phyloP scores from a whole-genome alignment of 2,329 filamentous ascomycete species.

The Aspergillus sp. region DNA sequence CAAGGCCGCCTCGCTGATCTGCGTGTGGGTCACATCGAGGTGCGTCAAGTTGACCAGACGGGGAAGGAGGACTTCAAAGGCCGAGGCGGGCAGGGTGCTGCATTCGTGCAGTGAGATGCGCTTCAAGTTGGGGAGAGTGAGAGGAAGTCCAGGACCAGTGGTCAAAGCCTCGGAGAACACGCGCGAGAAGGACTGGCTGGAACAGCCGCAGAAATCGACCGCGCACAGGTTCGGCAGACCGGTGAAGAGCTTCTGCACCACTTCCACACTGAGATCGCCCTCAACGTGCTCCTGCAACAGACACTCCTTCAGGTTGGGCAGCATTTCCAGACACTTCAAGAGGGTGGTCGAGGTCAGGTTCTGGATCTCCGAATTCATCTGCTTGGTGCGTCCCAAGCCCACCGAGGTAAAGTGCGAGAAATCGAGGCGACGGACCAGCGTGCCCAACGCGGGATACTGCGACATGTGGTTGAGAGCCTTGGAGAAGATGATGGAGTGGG shows the following conservation, averaged over 20 bases:
- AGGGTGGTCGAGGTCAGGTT: slow-evolving; percentile 75
- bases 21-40: slow-evolving; percentile 75
- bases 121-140: slow-evolving; percentile 57
- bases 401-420: slow-evolving; percentile 84
- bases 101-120: slow-evolving; percentile 77
- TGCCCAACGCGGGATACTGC: slow-evolving; percentile 66
- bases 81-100: slow-evolving; percentile 62
- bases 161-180: slow-evolving; percentile 59
- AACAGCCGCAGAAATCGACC: slow-evolving; percentile 75
- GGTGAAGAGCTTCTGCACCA: slow-evolving; percentile 69
- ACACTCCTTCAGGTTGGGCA: slow-evolving; percentile 73
- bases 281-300: slow-evolving; percentile 78
- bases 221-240: slow-evolving; percentile 63
- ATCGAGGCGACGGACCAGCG: slow-evolving; percentile 73
- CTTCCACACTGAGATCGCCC: slow-evolving; percentile 66
- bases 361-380: slow-evolving; percentile 70
- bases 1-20: slow-evolving; percentile 69
- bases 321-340: slow-evolving; percentile 66
- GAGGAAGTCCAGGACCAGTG: slow-evolving; percentile 45
- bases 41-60: slow-evolving; percentile 68
- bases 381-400: slow-evolving; percentile 70
- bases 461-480: slow-evolving; percentile 72
- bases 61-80: slow-evolving; percentile 70
- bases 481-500: slow-evolving; percentile 77
- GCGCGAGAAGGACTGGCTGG: slow-evolving; percentile 64